phyloP scores from a whole-genome alignment of 768 basidiomycete genomes.

The Suillus variegatus region DNA sequence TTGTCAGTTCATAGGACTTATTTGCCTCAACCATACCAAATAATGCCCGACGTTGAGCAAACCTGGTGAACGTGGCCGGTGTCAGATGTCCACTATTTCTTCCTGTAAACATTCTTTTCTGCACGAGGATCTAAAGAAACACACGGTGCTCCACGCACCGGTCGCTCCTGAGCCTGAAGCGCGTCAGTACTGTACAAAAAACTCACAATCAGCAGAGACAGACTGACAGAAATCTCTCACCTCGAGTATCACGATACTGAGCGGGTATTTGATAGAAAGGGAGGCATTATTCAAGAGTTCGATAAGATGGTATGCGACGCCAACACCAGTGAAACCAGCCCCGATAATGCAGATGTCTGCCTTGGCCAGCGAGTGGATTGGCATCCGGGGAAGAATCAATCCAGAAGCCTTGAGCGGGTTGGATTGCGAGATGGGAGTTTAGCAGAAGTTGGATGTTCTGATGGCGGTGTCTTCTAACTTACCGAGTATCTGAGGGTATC shows the following conservation, averaged over 20 bases:
- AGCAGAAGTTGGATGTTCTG: conserved; percentile 17
- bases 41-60: conserved; percentile 34
- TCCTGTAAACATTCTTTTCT: conserved; percentile 40
- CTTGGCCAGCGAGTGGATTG: conserved; percentile 67
- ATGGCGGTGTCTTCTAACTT: not conserved
- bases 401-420: conserved; percentile 80
- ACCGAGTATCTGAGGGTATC: conserved; percentile 2
- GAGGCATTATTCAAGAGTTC: conserved; percentile 23
- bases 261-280: conserved; percentile 17
- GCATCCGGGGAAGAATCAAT: conserved; percentile 51
- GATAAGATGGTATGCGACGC: conserved; percentile 72
- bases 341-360: conserved; percentile 83
- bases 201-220: not conserved
- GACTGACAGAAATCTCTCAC: conserved; percentile 84
- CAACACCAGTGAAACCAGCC: conserved; percentile 77
- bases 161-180: conserved; percentile 72
- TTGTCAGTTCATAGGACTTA: conserved; percentile 48
- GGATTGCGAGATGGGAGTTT: conserved; percentile 60
- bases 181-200: conserved; percentile 3
- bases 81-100: conserved; percentile 83
- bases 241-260: conserved; percentile 70
- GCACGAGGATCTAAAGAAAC: not conserved
- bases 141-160: conserved; percentile 38
- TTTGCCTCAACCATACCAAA: conserved; percentile 59
- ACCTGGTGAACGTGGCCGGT: conserved; percentile 47